Conservation (phyloP, 1,284 basidiomycete species). For the Ceratobasidium sp. region DNA sequence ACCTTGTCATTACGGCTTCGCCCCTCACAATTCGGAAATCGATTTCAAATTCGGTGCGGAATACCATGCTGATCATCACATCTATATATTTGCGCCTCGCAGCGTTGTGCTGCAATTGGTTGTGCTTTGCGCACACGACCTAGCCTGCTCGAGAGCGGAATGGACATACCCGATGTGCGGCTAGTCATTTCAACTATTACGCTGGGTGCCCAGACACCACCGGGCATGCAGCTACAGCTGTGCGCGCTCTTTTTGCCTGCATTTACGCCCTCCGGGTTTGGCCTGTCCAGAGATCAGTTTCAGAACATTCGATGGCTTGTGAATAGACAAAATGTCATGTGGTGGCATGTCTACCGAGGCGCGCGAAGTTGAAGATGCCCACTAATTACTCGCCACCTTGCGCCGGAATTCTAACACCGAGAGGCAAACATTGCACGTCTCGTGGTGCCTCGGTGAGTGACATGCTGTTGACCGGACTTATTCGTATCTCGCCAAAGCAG, state of each 20-base stretch:
- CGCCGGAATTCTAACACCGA: constrained; percentile 10
- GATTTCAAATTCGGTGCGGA: neutral
- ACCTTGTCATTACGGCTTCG: constrained; percentile 22
- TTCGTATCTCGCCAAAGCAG: constrained; percentile 29
- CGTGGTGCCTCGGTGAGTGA: constrained; percentile 9
- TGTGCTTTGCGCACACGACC: constrained; percentile 10
- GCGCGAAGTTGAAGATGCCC: constrained; percentile 64
- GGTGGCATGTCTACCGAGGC: constrained; percentile 65
- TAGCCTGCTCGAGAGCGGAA: neutral
- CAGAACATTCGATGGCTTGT: constrained; percentile 13
- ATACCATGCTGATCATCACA: constrained; percentile 30
- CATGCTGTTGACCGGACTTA: constrained; percentile 20
- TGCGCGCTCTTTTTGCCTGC: neutral
- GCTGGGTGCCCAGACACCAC: neutral
- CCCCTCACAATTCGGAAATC: constrained; percentile 38
- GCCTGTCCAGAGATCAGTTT: neutral
- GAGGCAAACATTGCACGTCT: neutral
- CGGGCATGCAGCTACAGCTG: neutral
- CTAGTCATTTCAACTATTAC: neutral
- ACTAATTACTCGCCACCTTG: constrained; percentile 22
- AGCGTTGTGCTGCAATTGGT: constrained; percentile 5
- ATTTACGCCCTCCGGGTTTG: neutral
- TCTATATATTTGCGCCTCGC: constrained; percentile 11
- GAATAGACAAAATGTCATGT: constrained; percentile 14
- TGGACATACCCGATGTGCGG: neutral